Conservation (phyloP, 192 early-diverging fungal species). For the Gigaspora rosea region DNA sequence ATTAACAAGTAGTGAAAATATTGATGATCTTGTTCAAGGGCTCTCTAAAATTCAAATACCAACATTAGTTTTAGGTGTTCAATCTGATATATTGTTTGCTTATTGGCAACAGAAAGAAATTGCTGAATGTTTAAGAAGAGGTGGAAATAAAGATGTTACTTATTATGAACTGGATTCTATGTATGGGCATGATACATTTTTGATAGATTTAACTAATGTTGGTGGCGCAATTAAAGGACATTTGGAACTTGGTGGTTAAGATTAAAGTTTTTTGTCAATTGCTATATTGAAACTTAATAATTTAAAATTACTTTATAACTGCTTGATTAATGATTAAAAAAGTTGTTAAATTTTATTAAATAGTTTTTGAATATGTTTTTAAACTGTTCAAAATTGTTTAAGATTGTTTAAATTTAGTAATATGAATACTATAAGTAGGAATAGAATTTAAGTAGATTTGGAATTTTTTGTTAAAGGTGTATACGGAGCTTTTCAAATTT, state of each 20-base stretch:
- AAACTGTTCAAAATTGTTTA: no score
- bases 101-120: conserved; percentile 96
- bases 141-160: conserved; percentile 88
- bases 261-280: neutral
- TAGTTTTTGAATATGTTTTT: no score
- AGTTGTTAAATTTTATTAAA: no score
- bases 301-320: no score
- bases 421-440: no score
- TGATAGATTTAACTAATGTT: conserved; percentile 87
- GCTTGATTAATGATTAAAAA: no score
- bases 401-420: no score
- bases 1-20: conserved; percentile 21
- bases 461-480: no score
- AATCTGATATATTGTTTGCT: conserved; percentile 95
- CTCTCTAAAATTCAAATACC: conserved; percentile 72
- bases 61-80: conserved; percentile 89
- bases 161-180: conserved; percentile 97
- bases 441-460: no score
- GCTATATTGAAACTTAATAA: no score
- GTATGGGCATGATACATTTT: conserved; percentile 97
- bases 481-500: no score
- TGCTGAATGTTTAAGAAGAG: conserved; percentile 79
- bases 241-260: conserved; percentile 56
- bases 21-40: conserved; percentile 70
- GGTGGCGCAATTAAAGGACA: conserved; percentile 95